phyloP scores from a whole-genome alignment of 208 protist genomes.

The Leishmania guyanensis region DNA sequence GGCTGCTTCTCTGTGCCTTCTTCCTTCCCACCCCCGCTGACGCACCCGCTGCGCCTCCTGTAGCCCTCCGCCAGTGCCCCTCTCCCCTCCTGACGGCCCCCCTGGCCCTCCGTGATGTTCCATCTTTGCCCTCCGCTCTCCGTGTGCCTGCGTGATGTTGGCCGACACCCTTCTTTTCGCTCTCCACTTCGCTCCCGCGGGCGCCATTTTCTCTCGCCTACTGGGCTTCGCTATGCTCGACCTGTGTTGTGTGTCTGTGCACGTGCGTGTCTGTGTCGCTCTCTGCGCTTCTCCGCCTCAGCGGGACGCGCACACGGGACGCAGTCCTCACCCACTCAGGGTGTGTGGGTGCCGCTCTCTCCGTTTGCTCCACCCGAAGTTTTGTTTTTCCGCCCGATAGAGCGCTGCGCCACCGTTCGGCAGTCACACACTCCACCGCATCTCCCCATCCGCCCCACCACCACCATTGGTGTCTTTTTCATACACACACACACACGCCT shows the following conservation, averaged over 20 bases:
- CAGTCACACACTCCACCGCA: no score
- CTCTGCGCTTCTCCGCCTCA: background rate
- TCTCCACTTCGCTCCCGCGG: background rate
- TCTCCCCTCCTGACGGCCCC: background rate
- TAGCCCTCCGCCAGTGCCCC: background rate
- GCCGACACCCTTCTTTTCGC: background rate
- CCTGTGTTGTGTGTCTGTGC: background rate
- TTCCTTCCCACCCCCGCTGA: background rate
- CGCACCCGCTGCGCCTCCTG: no score
- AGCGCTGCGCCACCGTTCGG: no score
- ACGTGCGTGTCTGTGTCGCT: background rate
- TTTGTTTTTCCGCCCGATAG: no score
- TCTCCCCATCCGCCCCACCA: no score
- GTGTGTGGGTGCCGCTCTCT: background rate
- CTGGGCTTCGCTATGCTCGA: background rate
- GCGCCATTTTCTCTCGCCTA: background rate
- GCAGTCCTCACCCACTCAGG: background rate
- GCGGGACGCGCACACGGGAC: background rate
- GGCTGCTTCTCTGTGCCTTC: background rate
- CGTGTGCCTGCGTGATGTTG: background rate
- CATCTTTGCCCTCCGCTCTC: background rate
- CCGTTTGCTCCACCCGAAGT: no score
- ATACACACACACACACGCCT: no score
- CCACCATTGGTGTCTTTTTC: background rate
- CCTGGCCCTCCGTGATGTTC: background rate